phyloP scores from a whole-genome alignment of 1,139 yeast species.

The Suhomyces wounanorum region DNA sequence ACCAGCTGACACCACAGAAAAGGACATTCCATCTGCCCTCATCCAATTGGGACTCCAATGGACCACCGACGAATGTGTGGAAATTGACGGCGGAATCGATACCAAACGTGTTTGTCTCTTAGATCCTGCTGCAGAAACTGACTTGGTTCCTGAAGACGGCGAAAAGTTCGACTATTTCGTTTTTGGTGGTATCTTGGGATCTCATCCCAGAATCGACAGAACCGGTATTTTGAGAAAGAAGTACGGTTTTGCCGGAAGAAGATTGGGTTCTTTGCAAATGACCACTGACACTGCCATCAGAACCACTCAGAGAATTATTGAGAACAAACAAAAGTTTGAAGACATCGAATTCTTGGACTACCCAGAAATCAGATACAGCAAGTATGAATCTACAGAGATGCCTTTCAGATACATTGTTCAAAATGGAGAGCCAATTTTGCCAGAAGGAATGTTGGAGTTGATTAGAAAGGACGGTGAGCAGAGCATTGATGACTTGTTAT shows the following conservation, averaged over 20 bases:
- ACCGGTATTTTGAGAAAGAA: constrained; percentile 82
- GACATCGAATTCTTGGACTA: constrained; percentile 83
- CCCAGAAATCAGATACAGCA: constrained; percentile 87
- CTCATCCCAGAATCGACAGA: constrained; percentile 94
- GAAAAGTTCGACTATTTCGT: constrained; percentile 77
- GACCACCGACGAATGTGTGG: constrained; percentile 74
- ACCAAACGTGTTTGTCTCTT: constrained; percentile 70
- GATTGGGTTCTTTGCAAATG: constrained; percentile 89
- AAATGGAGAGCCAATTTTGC: constrained; percentile 74
- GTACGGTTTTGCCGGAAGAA: constrained; percentile 81
- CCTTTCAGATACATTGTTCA: constrained; percentile 85
- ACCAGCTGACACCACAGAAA: constrained; percentile 59
- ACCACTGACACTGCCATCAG: constrained; percentile 97
- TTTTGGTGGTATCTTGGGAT: constrained; percentile 95
- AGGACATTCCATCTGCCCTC: constrained; percentile 66
- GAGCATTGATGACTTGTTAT: constrained; percentile 62
- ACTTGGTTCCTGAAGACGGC: constrained; percentile 70
- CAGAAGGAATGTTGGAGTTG: constrained; percentile 86
- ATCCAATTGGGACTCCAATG: constrained; percentile 70
- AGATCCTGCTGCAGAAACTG: constrained; percentile 83
- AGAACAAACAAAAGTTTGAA: constrained; percentile 57
- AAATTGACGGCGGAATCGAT: constrained; percentile 46
- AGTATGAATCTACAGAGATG: constrained; percentile 94
- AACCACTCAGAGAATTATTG: constrained; percentile 77
- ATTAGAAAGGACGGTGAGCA: constrained; percentile 84